Percentiles rank a stretch among this genome's conserved stretches.
Conservation (phyloP, 1,284 basidiomycete genomes). For the Marasmius tenuissimus region DNA sequence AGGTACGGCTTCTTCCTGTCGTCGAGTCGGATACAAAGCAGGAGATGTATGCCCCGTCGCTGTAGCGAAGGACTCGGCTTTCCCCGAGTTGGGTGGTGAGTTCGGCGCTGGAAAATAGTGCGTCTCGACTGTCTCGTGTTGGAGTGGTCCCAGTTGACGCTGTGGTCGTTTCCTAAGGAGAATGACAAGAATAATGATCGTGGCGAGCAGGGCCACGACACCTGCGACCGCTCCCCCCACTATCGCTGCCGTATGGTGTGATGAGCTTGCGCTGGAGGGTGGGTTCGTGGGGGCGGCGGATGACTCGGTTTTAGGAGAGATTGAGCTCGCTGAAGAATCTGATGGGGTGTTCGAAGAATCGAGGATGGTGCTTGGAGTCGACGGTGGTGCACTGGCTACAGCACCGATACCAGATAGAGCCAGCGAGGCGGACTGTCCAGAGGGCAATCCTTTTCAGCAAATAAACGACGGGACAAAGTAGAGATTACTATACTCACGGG, state of each 20-base stretch:
- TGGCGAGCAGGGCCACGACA: neutral
- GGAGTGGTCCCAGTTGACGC: neutral
- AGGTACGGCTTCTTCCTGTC: neutral
- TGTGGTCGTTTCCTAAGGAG: neutral
- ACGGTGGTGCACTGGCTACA: neutral
- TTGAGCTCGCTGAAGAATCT: neutral
- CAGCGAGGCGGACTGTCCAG: neutral
- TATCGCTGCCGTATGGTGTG: neutral
- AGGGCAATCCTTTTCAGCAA: neutral
- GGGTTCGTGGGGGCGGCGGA: neutral
- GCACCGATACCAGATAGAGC: neutral
- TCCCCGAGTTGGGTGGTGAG: neutral
- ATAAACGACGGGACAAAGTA: neutral
- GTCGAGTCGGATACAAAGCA: neutral
- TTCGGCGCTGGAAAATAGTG: neutral
- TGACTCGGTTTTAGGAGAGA: neutral
- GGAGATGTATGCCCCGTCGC: neutral
- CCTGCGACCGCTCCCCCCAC: neutral
- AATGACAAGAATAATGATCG: neutral
- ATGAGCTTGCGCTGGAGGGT: neutral
- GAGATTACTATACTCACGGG: neutral
- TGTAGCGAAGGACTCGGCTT: neutral
- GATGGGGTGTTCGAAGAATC: no score
- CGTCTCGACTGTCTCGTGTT: neutral
- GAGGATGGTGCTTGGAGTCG: neutral